phyloP scores from a whole-genome alignment of 2,329 filamentous ascomycete genomes.

The Drechmeria coniospora region DNA sequence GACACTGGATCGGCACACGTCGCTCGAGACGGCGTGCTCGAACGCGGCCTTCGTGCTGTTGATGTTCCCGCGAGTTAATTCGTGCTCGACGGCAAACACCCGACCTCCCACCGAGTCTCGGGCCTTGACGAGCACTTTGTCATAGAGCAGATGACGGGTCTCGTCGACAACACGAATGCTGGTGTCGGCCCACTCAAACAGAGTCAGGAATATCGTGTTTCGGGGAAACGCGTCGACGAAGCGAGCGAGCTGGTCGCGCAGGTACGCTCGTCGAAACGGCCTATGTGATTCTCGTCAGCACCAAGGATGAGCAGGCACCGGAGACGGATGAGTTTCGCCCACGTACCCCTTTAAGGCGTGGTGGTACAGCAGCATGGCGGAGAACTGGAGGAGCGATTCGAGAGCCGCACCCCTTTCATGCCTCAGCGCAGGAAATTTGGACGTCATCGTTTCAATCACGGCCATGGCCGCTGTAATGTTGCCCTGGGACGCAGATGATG shows the following conservation, averaged over 20 bases:
- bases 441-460: slow-evolving; percentile 24
- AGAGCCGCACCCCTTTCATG: slow-evolving; percentile 21
- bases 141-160: slow-evolving; percentile 48
- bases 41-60: slow-evolving; percentile 36
- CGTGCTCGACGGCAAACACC: slow-evolving; percentile 35
- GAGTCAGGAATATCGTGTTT: slow-evolving; percentile 60
- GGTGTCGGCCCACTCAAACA: slow-evolving; percentile 61
- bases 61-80: slow-evolving; percentile 29
- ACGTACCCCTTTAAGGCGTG: slow-evolving; percentile 45
- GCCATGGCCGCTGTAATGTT: slow-evolving; percentile 36
- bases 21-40: slow-evolving; percentile 31
- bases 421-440: slow-evolving; percentile 24
- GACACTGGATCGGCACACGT: slow-evolving; percentile 22
- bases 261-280: slow-evolving; percentile 50
- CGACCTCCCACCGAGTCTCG: slow-evolving; percentile 29
- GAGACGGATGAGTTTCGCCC: no score
- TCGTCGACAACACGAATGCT: slow-evolving; percentile 62
- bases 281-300: slow-evolving; percentile 14
- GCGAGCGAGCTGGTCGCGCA: slow-evolving; percentile 45
- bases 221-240: slow-evolving; percentile 52
- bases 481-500: slow-evolving; percentile 32
- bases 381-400: slow-evolving; percentile 55
- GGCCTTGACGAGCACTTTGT: slow-evolving; percentile 26
- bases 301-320: no score
- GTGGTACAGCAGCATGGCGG: slow-evolving; percentile 48